Evolutionary conservation across 139 green algal species (phyloP).

Genomic region (Trebouxia sp.): DNA sequence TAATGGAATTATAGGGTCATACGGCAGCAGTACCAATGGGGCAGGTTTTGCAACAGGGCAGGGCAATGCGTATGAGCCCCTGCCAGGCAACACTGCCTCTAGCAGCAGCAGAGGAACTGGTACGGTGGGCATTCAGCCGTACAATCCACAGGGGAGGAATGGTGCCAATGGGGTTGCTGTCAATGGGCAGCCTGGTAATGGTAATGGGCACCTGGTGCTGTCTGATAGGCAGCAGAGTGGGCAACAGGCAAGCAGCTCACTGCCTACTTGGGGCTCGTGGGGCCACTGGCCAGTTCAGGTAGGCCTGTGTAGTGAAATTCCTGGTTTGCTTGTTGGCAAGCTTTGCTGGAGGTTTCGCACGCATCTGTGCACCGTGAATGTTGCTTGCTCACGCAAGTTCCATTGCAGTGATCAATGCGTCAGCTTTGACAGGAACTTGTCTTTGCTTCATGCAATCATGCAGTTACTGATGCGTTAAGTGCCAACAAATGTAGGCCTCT

Average conservation of each 20-base stretch:
- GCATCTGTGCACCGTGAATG: no score
- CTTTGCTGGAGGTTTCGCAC: no score
- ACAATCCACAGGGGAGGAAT: neutral
- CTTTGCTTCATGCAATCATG: no score
- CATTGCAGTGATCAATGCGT: no score
- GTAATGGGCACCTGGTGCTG: neutral
- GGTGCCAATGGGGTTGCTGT: neutral
- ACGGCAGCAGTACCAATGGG: neutral
- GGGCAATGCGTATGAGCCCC: neutral
- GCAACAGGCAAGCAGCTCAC: neutral
- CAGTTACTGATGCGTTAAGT: no score
- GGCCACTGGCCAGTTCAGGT: slow-evolving; percentile 4
- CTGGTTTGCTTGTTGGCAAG: no score
- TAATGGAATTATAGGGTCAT: neutral
- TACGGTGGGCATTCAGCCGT: neutral
- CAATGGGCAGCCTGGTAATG: neutral
- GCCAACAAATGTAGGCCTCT: no score
- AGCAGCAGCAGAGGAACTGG: neutral
- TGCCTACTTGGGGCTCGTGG: neutral
- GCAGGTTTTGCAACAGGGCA: neutral
- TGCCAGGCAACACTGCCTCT: no score
- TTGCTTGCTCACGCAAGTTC: no score
- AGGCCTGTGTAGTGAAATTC: no score
- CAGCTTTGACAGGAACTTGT: no score
- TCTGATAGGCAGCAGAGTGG: neutral